These are phyloP conservation scores for Coniochaeta hoffmannii DNA, from an alignment of 2,329 filamentous ascomycete genomes.

Conservation along the genomic window DNA sequence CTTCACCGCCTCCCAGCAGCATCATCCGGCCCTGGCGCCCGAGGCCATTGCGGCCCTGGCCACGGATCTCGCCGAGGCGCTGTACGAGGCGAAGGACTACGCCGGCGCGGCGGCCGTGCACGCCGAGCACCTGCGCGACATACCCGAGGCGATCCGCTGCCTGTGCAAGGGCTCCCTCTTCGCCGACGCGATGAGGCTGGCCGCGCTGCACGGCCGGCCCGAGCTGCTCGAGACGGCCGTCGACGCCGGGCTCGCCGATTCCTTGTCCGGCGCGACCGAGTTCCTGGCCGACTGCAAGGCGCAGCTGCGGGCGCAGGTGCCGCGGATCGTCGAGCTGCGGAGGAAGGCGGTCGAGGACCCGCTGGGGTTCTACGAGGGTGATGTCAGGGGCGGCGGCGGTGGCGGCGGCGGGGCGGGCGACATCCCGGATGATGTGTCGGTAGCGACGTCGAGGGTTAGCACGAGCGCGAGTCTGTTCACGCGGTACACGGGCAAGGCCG, in stretches of 20 bases:
- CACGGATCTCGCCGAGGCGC: conserved; percentile 65
- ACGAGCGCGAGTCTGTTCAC: conserved; percentile 90
- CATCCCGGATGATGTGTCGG: conserved; percentile 84
- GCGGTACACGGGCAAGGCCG: conserved; percentile 67
- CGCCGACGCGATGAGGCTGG: conserved; percentile 76
- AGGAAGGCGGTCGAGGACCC: conserved; percentile 77
- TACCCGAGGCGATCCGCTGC: conserved; percentile 62
- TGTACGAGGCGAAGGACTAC: conserved; percentile 81
- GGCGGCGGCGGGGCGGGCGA: conserved; percentile 38
- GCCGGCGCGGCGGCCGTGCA: conserved; percentile 71
- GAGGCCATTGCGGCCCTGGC: conserved; percentile 61
- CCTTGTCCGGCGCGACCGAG: conserved; percentile 76
- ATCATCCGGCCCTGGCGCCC: conserved; percentile 47
- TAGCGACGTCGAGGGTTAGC: conserved; percentile 72
- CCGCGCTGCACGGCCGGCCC: conserved; percentile 51
- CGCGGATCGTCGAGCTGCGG: conserved; percentile 76
- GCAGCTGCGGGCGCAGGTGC: conserved; percentile 78
- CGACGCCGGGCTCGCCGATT: conserved; percentile 73
- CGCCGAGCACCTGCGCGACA: conserved; percentile 69
- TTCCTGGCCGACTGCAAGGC: conserved; percentile 87
- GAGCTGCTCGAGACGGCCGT: conserved; percentile 61
- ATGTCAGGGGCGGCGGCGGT: conserved; percentile 44
- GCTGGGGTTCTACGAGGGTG: conserved; percentile 80
- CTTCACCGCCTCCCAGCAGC: conserved; percentile 63
- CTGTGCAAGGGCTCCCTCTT: conserved; percentile 87